phyloP scores from a whole-genome alignment of 2,329 filamentous ascomycete species.

The Mollisia scopiformis region DNA sequence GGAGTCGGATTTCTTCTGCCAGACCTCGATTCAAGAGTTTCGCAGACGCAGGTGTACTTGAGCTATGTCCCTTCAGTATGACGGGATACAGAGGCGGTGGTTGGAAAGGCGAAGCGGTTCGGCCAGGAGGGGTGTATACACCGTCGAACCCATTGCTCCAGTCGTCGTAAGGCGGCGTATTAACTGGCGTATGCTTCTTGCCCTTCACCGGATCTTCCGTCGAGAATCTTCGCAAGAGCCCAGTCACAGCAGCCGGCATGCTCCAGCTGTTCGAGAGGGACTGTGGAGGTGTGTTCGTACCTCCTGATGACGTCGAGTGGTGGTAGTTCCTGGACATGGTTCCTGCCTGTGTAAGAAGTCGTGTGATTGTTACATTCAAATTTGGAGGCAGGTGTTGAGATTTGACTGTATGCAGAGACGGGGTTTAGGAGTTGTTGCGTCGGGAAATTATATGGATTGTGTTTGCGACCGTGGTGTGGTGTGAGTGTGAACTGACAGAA shows the following conservation, averaged over 20 bases:
- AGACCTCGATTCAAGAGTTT: slow-evolving; percentile 72
- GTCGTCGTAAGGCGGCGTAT: slow-evolving; percentile 19
- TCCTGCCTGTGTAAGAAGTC: too few relatives aligned
- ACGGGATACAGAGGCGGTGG: slow-evolving; percentile 88
- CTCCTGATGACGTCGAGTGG: slow-evolving; percentile 22
- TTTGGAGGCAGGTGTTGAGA: neutral
- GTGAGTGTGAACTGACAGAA: neutral
- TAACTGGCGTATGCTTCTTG: slow-evolving; percentile 24
- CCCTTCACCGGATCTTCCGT: slow-evolving; percentile 25
- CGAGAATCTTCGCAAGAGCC: slow-evolving; percentile 70
- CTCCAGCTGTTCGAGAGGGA: slow-evolving; percentile 45
- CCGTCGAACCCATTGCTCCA: slow-evolving; percentile 26
- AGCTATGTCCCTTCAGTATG: slow-evolving; percentile 66
- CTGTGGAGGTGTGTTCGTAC: slow-evolving; percentile 33
- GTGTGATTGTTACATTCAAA: slow-evolving; percentile 1
- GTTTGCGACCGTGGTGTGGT: neutral
- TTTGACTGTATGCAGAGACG: neutral
- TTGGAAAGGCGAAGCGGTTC: slow-evolving; percentile 77
- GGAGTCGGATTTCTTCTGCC: slow-evolving; percentile 90
- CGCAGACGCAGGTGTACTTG: slow-evolving; percentile 59
- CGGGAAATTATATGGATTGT: neutral
- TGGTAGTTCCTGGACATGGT: slow-evolving; percentile 8
- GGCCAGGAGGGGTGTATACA: slow-evolving; percentile 40
- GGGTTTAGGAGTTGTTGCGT: neutral
- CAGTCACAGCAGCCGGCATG: slow-evolving; percentile 55